Evolutionary conservation across 805 yeast genomes (phyloP), one percentile per base, ranked within the genome.

Genomic region (Wickerhamiella lipophila): DNA sequence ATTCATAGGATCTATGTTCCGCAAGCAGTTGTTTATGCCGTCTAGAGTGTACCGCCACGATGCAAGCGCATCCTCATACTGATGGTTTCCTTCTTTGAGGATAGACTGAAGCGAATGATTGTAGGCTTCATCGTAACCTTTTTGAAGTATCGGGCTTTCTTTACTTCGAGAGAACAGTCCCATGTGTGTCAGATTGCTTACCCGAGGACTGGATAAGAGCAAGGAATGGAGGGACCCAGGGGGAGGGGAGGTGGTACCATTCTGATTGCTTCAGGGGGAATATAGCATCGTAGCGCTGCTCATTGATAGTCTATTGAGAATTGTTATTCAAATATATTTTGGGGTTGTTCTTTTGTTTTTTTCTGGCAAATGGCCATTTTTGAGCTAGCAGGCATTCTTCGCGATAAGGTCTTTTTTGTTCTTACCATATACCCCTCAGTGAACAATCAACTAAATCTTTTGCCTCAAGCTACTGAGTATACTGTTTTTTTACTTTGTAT

Each of bases 41-140:
- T 58, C 56, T 8, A 67, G 57, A 9, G 71, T 66, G 29, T 49
- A 47, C 45, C 61, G 60, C 72, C 72, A 68, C 23, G 63, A 52
- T 22, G 53, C 57, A 16, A 68, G 58, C 18, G 70, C 65, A 19
- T 58, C 59, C 18, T 53, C 58, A 49, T 57, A 60, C 46, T 64
- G 62, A 46, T 63, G 62, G 51, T 63, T 63, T 23, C 68, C 60
- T 50, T 66, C 70, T 34, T 64, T 59, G 27, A 65, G 60, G 34
- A 67, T 64, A 39, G 69, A 61, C 53, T 68, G 68, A 25, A 68
- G 58, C n/a, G 68, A 63, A 30, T 60, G 52, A 55, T 64, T 63
- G 55, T 68, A 66, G n/a, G 71, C 68, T 26, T 67, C 70, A 49
- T 68, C 68, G 56, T 68, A 68, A 19, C 64, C 56, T 36, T 56